These are phyloP conservation scores for Kluyveromyces sp. DNA, from an alignment of 1,139 yeast genomes.

Conservation along the genomic window DNA sequence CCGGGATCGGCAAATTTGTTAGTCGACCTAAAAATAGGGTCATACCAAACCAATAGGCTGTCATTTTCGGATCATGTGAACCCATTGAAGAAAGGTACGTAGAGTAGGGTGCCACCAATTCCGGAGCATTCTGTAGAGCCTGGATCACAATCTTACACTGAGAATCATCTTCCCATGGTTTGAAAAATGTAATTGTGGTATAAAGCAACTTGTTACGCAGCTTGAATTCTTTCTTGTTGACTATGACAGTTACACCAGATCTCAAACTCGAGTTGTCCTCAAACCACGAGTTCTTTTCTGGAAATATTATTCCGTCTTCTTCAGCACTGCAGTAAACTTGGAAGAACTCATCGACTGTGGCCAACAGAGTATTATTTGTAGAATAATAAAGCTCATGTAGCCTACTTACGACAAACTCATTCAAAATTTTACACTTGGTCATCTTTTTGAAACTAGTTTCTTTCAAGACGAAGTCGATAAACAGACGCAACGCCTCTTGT, in stretches of 20 bases:
- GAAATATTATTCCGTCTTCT: constrained; percentile 55
- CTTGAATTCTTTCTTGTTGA: constrained; percentile 46
- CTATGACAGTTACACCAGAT: constrained; percentile 20
- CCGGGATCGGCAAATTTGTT: constrained; percentile 49
- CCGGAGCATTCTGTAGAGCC: constrained; percentile 54
- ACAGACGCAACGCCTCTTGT: constrained; percentile 38
- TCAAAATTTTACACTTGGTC: constrained; percentile 68
- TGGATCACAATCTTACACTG: constrained; percentile 52
- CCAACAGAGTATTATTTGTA: constrained; percentile 33
- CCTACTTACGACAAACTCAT: constrained; percentile 65
- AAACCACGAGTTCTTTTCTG: constrained; percentile 54
- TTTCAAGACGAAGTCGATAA: constrained; percentile 45
- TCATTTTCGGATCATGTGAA: constrained; percentile 60
- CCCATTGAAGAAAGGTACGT: constrained; percentile 51
- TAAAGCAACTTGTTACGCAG: constrained; percentile 63
- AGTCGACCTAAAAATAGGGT: constrained; percentile 55
- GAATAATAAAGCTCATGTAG: constrained; percentile 47
- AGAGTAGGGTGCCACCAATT: constrained; percentile 67
- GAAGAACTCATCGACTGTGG: constrained; percentile 45
- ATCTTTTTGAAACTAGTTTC: constrained; percentile 60
- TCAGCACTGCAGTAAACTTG: constrained; percentile 44
- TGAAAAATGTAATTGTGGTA: constrained; percentile 54
- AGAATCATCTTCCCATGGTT: constrained; percentile 70
- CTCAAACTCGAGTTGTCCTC: constrained; percentile 22
- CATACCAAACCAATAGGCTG: constrained; percentile 80